Evolutionary conservation across 2,329 filamentous ascomycete species (phyloP).

Genomic region (Colletotrichum tofieldiae): DNA sequence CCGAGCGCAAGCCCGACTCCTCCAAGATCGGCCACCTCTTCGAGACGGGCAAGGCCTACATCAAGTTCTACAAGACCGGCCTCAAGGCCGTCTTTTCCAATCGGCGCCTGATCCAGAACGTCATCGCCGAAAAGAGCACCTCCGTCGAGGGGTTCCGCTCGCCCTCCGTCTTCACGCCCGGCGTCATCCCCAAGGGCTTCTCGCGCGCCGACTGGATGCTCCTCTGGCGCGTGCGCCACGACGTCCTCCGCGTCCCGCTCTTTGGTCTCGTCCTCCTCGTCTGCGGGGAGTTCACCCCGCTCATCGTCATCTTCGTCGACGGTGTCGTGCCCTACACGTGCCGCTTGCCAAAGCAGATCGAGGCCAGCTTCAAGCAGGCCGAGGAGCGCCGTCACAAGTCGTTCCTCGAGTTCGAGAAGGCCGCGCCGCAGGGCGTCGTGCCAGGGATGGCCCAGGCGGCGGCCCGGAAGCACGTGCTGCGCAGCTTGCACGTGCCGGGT

Average conservation of each 20-base stretch:
- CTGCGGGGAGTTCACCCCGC: slow-evolving; percentile 88
- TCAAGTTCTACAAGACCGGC: slow-evolving; percentile 90
- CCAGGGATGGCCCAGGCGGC: slow-evolving; percentile 41
- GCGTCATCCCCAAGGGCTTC: slow-evolving; percentile 53
- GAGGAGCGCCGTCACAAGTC: slow-evolving; percentile 67
- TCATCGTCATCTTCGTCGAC: slow-evolving; percentile 81
- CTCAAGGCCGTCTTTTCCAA: slow-evolving; percentile 83
- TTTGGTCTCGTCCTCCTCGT: slow-evolving; percentile 84
- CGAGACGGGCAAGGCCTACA: slow-evolving; percentile 80
- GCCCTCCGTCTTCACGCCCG: slow-evolving; percentile 56
- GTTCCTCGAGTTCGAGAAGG: slow-evolving; percentile 60
- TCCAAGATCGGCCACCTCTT: slow-evolving; percentile 61
- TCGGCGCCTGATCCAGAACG: slow-evolving; percentile 65
- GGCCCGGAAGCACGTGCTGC: slow-evolving; percentile 58
- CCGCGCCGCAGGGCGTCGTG: slow-evolving; percentile 55
- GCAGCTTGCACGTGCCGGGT: slow-evolving; percentile 62
- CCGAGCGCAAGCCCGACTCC: slow-evolving; percentile 64
- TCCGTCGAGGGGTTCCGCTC: slow-evolving; percentile 72
- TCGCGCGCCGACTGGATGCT: slow-evolving; percentile 82
- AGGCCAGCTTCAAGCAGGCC: slow-evolving; percentile 67
- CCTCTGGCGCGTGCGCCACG: slow-evolving; percentile 76
- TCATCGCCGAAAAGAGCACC: slow-evolving; percentile 60
- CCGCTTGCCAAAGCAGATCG: slow-evolving; percentile 83
- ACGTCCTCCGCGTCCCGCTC: slow-evolving; percentile 82
- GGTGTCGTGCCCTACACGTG: slow-evolving; percentile 85